Evolutionary conservation across 768 basidiomycete species (phyloP), one percentile per base, ranked within the genome.

Genomic region (Lactifluus echinatus): DNA sequence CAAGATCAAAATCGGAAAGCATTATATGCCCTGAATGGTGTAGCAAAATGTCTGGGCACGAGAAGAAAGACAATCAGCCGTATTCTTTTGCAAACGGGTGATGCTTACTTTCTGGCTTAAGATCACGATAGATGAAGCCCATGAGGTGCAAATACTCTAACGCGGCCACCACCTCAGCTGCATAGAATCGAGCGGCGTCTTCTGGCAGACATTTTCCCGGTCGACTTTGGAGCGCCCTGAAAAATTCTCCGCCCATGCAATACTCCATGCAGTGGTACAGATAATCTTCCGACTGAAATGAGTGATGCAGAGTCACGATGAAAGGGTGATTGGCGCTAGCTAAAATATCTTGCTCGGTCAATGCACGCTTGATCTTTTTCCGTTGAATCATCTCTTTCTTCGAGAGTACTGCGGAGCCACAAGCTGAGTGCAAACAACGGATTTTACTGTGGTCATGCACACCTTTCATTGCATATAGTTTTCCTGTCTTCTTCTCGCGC

Each of bases 301-400:
- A 97, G 73, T 99, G 96, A 73, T 97, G 89, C 36, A 99, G 83
- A 24, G 96, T 98, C 66, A 99, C 95, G 73, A 99, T 99, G 79
- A 99, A 99, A 1, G 96, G 96, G 69, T 98, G 96, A 68, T 99
- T 99, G 31, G 96, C 91, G 23, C 94, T 95, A 8, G 95, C 95
- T 42, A 99, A 81, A 64, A 99, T 99, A 72, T 98, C 96, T 75
- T 97, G 96, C 73, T 99, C 96, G 4, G 96, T 97, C 67, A 99
- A 70, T 8, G 95, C 96, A 60, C 96, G 84, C 72, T 99, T 99
- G 76, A 99, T 95, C 79, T 99, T 99, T 76, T 95, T 96, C 66
- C 96, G 84, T 75, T 95, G 93, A 71, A 99, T 94, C 95, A 99
- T 98, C 77, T 99, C 96, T 77, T 89, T 91, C 77, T 98, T 98